A percentile compares a stretch with the other conserved stretches of the same genome.
phyloP scores from a whole-genome alignment of 2,329 filamentous ascomycete genomes.

The Pseudocercospora eumusae region DNA sequence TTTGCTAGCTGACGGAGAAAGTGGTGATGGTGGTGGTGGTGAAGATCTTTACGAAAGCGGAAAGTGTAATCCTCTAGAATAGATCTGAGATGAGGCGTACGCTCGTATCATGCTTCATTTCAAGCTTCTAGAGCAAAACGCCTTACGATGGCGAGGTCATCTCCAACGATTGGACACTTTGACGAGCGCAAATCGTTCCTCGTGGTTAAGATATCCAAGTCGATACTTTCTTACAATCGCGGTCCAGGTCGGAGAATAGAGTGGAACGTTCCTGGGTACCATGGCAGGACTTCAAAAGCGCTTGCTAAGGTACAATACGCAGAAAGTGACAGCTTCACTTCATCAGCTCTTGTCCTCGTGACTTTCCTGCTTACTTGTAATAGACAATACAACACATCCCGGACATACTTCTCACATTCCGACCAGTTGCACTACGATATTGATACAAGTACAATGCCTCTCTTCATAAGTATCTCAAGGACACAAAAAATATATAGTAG shows the following conservation, averaged over 20 bases:
- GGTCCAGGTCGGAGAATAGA: not conserved
- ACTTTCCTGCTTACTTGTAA: too few species aligned
- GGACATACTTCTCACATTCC: not conserved
- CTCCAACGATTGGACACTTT: too few species aligned
- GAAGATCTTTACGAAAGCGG: too few species aligned
- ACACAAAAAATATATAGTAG: not conserved
- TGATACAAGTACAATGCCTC: not conserved
- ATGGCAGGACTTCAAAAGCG: not conserved
- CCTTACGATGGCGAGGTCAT: not conserved
- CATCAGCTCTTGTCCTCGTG: too few species aligned
- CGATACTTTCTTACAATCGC: not conserved
- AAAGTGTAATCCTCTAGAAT: not conserved
- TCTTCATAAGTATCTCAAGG: not conserved
- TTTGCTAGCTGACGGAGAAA: too few species aligned
- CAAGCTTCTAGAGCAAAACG: constrained; percentile 1
- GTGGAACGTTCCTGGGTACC: not conserved
- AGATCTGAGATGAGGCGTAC: not conserved
- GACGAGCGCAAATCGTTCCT: too few species aligned
- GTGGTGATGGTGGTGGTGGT: too few species aligned
- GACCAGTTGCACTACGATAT: not conserved
- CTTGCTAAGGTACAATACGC: too few species aligned
- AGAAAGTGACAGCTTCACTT: too few species aligned
- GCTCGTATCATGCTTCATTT: constrained; percentile 8
- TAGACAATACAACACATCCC: not conserved
- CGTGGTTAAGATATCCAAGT: not conserved